Base-by-base conservation (phyloP, 106 monocot species). In the Dactylorhiza incarnata region DNA sequence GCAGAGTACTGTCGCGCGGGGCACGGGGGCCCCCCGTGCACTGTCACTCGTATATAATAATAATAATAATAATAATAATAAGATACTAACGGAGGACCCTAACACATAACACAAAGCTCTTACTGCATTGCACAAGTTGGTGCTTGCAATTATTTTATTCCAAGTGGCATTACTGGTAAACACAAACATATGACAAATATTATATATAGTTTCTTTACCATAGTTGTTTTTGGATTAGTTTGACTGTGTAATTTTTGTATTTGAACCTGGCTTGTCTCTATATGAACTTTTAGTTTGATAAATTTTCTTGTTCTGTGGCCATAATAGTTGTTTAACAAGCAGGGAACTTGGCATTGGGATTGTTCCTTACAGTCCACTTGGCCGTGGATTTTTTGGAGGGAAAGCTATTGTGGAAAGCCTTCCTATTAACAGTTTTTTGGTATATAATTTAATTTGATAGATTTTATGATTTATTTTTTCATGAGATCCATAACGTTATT, bases 341-440 rank as follows among this genome's bases (percentile, higher is more conserved):
- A 83, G 86, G 73, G 86, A 86, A 58, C 86, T 82, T 79, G 84
- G 87, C 23, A 87, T 83, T 53, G 87, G 84, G 77, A 77, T 89
- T 72, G 89, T 89, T 56, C 62, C 86, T 20, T 89, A 81, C 49
- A 77, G 86, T 16, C 86, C 86, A 20, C 78, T 89, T 26, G 86
- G 86, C 7, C 74, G 80, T 59, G 89, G 86, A 26, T 86, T 86
- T 70, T 86, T 89, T 48, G 89, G 66, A 9, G 86, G 89, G 8
- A 86, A 53, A 77, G 81, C 84, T 62, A 47, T 77, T 26, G 12
- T 26, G 53, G 89, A 89, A 74, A 75, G 72, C 65, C 8, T 86
- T 8, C 54, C 75, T 56, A 44, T 19, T 66, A 74, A 66, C 37
- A 68, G 75, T 29, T 6, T 4, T 48, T 54, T 83, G 83, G 89